Evolutionary conservation across 2,329 filamentous ascomycete genomes (phyloP).

Genomic region (Alternaria novae-zelandiae): DNA sequence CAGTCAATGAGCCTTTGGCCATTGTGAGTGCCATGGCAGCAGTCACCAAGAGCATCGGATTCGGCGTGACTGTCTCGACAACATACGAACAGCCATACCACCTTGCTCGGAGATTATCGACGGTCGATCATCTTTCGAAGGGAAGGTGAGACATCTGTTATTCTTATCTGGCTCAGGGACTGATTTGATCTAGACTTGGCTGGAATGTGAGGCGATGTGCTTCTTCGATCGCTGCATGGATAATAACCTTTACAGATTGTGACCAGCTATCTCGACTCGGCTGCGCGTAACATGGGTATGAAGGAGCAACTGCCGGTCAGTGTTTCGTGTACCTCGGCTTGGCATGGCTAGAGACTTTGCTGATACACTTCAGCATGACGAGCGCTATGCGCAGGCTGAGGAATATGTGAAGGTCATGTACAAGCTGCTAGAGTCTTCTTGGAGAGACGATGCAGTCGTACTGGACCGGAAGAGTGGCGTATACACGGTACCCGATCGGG

Average conservation of each 20-base stretch:
- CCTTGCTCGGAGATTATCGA: slow-evolving; percentile 68
- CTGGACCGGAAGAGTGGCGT: slow-evolving; percentile 64
- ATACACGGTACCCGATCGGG: slow-evolving; percentile 64
- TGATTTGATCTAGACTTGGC: slow-evolving; percentile 22
- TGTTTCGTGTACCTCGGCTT: slow-evolving; percentile 40
- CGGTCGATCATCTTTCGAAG: slow-evolving; percentile 70
- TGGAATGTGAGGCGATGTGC: slow-evolving; percentile 28
- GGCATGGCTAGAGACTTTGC: slow-evolving; percentile 65
- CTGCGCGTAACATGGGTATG: slow-evolving; percentile 67
- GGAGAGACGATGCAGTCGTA: slow-evolving; percentile 70
- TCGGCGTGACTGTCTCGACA: slow-evolving; percentile 71
- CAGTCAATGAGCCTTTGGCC: slow-evolving; percentile 71
- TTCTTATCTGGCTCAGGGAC: background rate
- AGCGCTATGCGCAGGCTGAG: slow-evolving; percentile 71
- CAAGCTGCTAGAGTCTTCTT: slow-evolving; percentile 72
- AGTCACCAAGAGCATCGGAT: slow-evolving; percentile 70
- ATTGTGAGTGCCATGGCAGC: slow-evolving; percentile 72
- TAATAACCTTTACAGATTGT: slow-evolving; percentile 58
- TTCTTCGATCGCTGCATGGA: background rate
- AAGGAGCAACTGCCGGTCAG: slow-evolving; percentile 63
- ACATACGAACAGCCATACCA: slow-evolving; percentile 75
- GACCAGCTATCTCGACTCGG: slow-evolving; percentile 71
- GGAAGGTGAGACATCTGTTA: slow-evolving; percentile 54
- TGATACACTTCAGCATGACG: slow-evolving; percentile 61
- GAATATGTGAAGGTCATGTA: slow-evolving; percentile 74